These are phyloP conservation scores for Lanmaoa pseudosensibilis DNA, from an alignment of 768 basidiomycete species.

Conservation along the genomic window DNA sequence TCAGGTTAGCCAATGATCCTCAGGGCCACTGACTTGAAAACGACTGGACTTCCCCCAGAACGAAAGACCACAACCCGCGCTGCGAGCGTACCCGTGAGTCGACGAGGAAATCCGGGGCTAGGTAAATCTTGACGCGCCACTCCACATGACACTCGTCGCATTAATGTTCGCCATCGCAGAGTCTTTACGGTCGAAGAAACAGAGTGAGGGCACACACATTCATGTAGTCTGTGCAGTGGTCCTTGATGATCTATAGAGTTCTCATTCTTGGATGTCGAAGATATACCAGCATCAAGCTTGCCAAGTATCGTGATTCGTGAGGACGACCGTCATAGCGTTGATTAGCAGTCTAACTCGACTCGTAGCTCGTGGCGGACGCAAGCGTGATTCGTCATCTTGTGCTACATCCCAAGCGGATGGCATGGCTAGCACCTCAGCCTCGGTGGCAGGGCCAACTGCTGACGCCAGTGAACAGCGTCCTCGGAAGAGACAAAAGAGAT, in stretches of 20 bases:
- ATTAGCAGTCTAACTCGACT: constrained; percentile 1
- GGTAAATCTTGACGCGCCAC: constrained; percentile 10
- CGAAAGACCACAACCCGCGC: constrained; percentile 12
- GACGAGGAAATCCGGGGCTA: constrained; percentile 6
- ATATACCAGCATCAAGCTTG: constrained; percentile 5
- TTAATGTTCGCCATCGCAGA: constrained; percentile 17
- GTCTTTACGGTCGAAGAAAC: constrained; percentile 13
- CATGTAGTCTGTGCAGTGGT: not conserved
- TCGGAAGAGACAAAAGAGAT: constrained; percentile 23
- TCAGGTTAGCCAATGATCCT: constrained; percentile 21
- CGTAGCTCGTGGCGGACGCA: constrained; percentile 18
- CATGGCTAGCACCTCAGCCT: not conserved
- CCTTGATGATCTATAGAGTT: constrained; percentile 9
- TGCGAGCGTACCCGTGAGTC: constrained; percentile 19
- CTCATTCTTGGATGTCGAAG: constrained; percentile 7
- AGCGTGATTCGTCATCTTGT: constrained; percentile 10
- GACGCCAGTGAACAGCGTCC: constrained; percentile 7
- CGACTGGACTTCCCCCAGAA: constrained; percentile 11
- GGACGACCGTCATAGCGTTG: not conserved
- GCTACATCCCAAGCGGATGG: not conserved
- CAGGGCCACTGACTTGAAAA: not conserved
- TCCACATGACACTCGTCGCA: not conserved
- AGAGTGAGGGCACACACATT: constrained; percentile 13
- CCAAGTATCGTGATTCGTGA: constrained; percentile 14
- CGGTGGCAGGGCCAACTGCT: not conserved